Percentiles rank a stretch among this genome's conserved stretches.
Conservation (phyloP, 2,329 filamentous ascomycete genomes). For the Coniochaeta sp. region DNA sequence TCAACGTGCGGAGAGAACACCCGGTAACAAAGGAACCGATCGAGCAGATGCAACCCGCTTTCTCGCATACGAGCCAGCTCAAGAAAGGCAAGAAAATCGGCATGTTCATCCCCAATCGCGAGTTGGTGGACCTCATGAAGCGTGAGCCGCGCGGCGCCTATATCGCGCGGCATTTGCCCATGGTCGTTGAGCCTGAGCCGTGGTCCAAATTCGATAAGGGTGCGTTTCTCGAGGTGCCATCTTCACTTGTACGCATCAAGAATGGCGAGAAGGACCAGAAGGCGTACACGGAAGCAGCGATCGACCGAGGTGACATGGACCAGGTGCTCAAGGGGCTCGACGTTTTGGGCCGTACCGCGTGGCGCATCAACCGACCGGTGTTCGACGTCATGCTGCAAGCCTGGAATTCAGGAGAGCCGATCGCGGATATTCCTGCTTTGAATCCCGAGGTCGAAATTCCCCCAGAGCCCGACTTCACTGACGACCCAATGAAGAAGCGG, state of each 20-base stretch:
- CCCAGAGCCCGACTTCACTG: conserved; percentile 57
- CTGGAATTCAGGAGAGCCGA: conserved; percentile 80
- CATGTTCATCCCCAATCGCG: conserved; percentile 61
- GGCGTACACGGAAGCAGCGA: conserved; percentile 72
- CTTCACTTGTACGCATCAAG: conserved; percentile 66
- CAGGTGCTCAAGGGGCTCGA: conserved; percentile 75
- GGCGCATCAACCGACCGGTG: conserved; percentile 76
- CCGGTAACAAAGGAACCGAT: conserved; percentile 56
- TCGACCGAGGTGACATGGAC: conserved; percentile 69
- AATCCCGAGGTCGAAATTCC: conserved; percentile 57
- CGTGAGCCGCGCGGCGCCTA: conserved; percentile 69
- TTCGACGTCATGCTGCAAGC: conserved; percentile 81
- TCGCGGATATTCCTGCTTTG: conserved; percentile 73
- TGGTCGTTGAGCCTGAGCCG: conserved; percentile 76
- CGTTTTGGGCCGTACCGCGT: conserved; percentile 78
- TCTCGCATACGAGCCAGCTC: conserved; percentile 63
- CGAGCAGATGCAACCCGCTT: conserved; percentile 69
- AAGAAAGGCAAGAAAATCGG: conserved; percentile 69
- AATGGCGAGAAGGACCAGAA: conserved; percentile 63
- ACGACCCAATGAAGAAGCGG: conserved; percentile 50
- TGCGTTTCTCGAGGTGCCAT: conserved; percentile 68
- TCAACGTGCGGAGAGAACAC: conserved; percentile 63
- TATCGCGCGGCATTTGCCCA: conserved; percentile 79
- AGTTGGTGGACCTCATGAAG: conserved; percentile 59
- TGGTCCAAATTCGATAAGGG: conserved; percentile 72